phyloP scores from a whole-genome alignment of 345 rosid species.

The Citropsis articulata region DNA sequence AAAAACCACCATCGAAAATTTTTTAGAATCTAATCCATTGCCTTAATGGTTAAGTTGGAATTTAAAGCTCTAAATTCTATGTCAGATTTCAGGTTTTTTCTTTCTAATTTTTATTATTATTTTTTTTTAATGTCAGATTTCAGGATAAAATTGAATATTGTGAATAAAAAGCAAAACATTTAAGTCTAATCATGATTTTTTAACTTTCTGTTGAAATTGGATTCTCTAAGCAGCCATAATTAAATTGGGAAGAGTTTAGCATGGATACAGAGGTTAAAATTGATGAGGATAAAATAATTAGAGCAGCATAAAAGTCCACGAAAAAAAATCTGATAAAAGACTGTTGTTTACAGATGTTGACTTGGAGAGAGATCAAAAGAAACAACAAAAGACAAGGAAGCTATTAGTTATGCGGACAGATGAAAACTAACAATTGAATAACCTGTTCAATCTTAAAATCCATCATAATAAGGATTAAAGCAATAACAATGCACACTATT shows the following conservation, averaged over 20 bases:
- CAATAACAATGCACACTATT: background rate
- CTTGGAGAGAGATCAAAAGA: background rate
- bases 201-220: background rate
- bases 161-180: background rate
- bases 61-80: background rate
- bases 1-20: background rate
- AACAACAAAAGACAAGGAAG: background rate
- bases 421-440: background rate
- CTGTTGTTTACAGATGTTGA: background rate
- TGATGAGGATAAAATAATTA: background rate
- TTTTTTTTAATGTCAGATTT: background rate
- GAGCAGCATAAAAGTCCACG: background rate
- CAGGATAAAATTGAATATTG: background rate
- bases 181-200: background rate
- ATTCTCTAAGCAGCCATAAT: background rate
- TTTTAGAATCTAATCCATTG: background rate
- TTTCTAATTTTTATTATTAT: too few relatives aligned
- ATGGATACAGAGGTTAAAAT: background rate
- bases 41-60: background rate
- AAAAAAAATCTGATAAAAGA: background rate
- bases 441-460: background rate
- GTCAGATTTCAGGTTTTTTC: too few relatives aligned
- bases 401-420: background rate
- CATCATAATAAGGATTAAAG: background rate
- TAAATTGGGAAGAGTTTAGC: background rate